phyloP scores from a whole-genome alignment of 2,329 filamentous ascomycete species.

The Magnaporthiopsis poae region DNA sequence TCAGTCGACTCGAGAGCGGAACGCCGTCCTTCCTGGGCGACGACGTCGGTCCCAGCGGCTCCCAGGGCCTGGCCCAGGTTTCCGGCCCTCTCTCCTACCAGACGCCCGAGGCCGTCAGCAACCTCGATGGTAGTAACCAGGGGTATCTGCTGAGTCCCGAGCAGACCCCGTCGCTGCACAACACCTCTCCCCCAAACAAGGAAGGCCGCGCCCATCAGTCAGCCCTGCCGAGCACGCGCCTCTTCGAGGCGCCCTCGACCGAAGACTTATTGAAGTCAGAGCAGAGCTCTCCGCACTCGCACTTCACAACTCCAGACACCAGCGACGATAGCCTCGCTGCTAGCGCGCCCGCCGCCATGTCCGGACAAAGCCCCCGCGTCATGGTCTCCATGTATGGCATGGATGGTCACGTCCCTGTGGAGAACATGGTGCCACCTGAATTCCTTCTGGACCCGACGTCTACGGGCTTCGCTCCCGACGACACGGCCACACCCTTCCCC shows the following conservation, averaged over 20 bases:
- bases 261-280: neutral
- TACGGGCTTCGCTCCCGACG: slow-evolving; percentile 24
- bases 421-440: neutral
- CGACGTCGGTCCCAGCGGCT: neutral
- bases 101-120: neutral
- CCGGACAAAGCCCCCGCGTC: slow-evolving; percentile 41
- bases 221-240: neutral
- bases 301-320: slow-evolving; percentile 33
- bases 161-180: slow-evolving; percentile 38
- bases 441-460: slow-evolving; percentile 9
- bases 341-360: slow-evolving; percentile 40
- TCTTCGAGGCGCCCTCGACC: neutral
- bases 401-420: slow-evolving; percentile 22
- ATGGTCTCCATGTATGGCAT: slow-evolving; percentile 47
- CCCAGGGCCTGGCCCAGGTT: neutral
- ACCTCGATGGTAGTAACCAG: slow-evolving; percentile 16
- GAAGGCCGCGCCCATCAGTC: slow-evolving; percentile 11
- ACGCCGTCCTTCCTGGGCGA: slow-evolving; percentile 37
- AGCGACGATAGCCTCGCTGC: slow-evolving; percentile 23
- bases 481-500: slow-evolving; percentile 16
- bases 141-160: slow-evolving; percentile 41
- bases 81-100: neutral
- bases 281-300: neutral
- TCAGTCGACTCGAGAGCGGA: slow-evolving; percentile 30
- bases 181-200: slow-evolving; percentile 27